These are phyloP conservation scores for Rhododendron griersonianum DNA, from an alignment of 148 eudicot species.

Conservation along the genomic window DNA sequence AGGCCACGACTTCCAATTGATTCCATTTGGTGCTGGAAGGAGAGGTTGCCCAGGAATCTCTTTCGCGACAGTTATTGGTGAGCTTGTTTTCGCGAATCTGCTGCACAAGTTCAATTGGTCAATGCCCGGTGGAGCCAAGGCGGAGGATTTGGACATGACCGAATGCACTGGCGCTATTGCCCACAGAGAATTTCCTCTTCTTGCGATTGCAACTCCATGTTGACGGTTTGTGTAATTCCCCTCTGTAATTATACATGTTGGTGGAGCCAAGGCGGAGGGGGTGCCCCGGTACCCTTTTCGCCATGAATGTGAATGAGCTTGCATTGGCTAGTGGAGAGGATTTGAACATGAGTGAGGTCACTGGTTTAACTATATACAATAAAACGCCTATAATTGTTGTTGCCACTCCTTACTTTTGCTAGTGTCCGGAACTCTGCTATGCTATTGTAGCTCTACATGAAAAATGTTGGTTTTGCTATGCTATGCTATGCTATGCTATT, in stretches of 20 bases:
- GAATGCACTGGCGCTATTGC: not conserved
- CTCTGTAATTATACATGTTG: not conserved
- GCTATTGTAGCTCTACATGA: no score
- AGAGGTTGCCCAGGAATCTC: conserved; percentile 1
- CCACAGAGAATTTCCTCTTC: conserved; percentile 1
- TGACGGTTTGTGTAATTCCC: not conserved
- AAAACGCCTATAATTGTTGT: no score
- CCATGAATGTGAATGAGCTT: no score
- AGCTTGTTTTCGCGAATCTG: not conserved
- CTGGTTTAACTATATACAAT: no score
- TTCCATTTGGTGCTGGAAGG: conserved; percentile 2
- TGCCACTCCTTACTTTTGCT: no score
- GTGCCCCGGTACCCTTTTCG: no score
- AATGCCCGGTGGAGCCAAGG: not conserved
- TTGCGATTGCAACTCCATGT: conserved; percentile 8
- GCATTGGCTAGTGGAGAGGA: no score
- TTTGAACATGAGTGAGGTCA: no score
- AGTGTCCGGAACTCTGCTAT: no score
- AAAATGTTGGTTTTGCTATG: no score
- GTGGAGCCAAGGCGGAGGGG: no score
- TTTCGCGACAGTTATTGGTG: not conserved
- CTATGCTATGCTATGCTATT: no score
- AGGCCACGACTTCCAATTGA: conserved; percentile 1
- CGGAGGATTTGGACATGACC: not conserved
- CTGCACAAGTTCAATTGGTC: not conserved